phyloP scores from a whole-genome alignment of 2,329 filamentous ascomycete genomes.

The Zopfia rhizophila region DNA sequence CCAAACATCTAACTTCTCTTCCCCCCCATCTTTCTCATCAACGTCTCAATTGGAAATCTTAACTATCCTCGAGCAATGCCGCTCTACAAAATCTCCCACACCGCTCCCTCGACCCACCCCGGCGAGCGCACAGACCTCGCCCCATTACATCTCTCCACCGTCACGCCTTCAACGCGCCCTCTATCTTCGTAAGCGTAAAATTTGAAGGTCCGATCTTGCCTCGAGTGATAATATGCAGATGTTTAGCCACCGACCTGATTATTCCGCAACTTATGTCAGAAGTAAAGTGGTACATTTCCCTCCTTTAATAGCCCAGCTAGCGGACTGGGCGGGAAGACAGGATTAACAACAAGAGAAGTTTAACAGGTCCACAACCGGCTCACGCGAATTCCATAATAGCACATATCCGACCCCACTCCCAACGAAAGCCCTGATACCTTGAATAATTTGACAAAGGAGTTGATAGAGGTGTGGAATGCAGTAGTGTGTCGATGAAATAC shows the following conservation, averaged over 20 bases:
- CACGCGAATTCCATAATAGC: constrained; percentile 34
- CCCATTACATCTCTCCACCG: constrained; percentile 55
- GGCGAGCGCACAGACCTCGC: constrained; percentile 54
- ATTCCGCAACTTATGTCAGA: too few relatives aligned
- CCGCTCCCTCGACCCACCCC: constrained; percentile 36
- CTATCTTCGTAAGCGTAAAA: constrained; percentile 57
- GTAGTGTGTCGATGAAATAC: constrained; percentile 2
- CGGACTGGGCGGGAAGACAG: too few relatives aligned
- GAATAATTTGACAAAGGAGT: constrained; percentile 16
- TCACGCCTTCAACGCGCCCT: constrained; percentile 54
- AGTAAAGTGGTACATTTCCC: neutral
- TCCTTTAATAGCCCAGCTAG: neutral
- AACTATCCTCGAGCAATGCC: too few relatives aligned
- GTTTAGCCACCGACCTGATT: too few relatives aligned
- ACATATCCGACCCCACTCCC: constrained; percentile 32
- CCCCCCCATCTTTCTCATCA: too few relatives aligned
- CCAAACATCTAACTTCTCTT: too few relatives aligned
- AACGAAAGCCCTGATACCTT: constrained; percentile 18
- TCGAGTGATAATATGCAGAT: too few relatives aligned
- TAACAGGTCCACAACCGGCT: constrained; percentile 2
- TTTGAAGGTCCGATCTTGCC: constrained; percentile 51
- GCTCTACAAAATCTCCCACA: constrained; percentile 57
- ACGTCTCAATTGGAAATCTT: too few relatives aligned
- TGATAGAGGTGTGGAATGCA: constrained; percentile 32
- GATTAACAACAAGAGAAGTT: neutral